These are phyloP conservation scores for Atkinsonella texensis DNA, from an alignment of 2,329 filamentous ascomycete genomes.

Conservation along the genomic window DNA sequence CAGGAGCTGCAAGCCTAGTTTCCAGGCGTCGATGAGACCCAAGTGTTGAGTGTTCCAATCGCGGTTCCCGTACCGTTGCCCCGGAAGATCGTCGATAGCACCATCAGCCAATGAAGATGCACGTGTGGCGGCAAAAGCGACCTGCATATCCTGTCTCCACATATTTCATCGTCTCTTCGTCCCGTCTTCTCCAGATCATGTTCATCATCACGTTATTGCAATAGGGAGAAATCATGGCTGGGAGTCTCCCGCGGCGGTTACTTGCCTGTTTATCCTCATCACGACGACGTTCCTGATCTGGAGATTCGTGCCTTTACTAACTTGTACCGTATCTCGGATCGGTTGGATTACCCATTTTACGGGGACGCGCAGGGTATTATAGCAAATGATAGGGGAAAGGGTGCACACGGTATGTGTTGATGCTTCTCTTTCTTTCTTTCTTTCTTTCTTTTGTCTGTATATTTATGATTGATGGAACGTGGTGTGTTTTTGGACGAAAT, in stretches of 20 bases:
- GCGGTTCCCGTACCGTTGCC: no score
- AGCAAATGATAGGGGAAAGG: slow-evolving; percentile 25
- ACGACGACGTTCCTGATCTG: slow-evolving; percentile 18
- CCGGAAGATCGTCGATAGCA: no score
- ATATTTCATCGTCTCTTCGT: no score
- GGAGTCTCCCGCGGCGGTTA: slow-evolving; percentile 16
- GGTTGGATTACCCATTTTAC: slow-evolving; percentile 31
- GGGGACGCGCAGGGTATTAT: slow-evolving; percentile 29
- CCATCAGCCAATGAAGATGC: no score
- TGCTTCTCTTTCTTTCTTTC: not conserved
- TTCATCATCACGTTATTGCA: no score
- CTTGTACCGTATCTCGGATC: slow-evolving; percentile 34
- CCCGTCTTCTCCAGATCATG: no score
- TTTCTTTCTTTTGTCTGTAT: not conserved
- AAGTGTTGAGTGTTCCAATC: no score
- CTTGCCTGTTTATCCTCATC: slow-evolving; percentile 19
- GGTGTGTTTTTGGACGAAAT: not conserved
- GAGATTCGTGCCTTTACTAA: slow-evolving; percentile 25
- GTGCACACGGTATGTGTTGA: slow-evolving; percentile 19
- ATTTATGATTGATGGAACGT: not conserved
- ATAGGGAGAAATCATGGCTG: slow-evolving; percentile 6
- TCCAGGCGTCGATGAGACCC: no score
- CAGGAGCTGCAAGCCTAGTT: no score
- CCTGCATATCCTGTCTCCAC: no score
- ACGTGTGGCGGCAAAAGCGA: no score